Conservation (phyloP, 108 stramenopile genomes). For the Fragilaria crotonensis region DNA sequence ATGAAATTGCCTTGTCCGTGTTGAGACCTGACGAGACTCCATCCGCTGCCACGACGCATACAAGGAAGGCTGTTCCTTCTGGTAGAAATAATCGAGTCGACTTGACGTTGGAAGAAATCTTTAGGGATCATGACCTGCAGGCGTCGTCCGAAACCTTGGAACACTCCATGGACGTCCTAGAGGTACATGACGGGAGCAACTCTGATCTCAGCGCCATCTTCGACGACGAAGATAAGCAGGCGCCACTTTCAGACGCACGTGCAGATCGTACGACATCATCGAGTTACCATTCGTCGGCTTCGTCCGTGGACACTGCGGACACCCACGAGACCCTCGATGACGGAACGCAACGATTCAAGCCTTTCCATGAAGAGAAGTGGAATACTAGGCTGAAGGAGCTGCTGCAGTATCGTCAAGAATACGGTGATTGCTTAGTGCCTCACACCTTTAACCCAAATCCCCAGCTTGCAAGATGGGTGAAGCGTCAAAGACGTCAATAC, state of each 20-base stretch:
- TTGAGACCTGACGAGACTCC: too few species aligned
- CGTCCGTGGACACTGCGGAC: not conserved
- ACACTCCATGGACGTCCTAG: not conserved
- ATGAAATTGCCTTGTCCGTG: too few species aligned
- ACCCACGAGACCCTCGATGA: not conserved
- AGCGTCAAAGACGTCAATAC: constrained; percentile 32
- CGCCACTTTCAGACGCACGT: not conserved
- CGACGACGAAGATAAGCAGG: not conserved
- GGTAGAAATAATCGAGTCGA: too few species aligned
- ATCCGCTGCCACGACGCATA: too few species aligned
- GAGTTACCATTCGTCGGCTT: not conserved
- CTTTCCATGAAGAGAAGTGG: constrained; percentile 18
- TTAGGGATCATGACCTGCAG: not conserved
- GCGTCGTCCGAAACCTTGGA: not conserved
- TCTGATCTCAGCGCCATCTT: not conserved
- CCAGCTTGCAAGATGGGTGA: constrained; percentile 31
- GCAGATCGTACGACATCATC: not conserved
- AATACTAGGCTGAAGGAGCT: constrained; percentile 11
- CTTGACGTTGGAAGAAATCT: not conserved
- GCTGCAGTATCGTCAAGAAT: constrained; percentile 3
- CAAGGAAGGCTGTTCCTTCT: too few species aligned
- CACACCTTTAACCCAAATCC: constrained; percentile 10
- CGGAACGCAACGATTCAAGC: not conserved
- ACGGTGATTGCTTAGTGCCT: constrained; percentile 37
- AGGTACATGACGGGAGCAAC: not conserved